Evolutionary conservation across 2,329 filamentous ascomycete genomes (phyloP).

Genomic region (Curvularia sp.): DNA sequence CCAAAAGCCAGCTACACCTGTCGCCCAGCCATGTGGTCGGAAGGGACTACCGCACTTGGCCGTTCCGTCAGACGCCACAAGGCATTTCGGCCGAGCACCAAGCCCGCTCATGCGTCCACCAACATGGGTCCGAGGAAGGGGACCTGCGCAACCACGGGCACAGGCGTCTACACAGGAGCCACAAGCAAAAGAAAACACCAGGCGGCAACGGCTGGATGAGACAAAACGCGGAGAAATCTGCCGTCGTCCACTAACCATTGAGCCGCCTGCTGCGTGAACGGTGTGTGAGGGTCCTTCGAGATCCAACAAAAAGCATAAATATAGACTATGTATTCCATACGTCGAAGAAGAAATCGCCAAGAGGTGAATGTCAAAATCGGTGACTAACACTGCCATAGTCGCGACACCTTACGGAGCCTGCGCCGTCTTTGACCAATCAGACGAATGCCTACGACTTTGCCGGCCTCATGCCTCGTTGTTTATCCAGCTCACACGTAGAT

Average conservation of each 20-base stretch:
- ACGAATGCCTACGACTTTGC: neutral
- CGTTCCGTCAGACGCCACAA: slow-evolving; percentile 1
- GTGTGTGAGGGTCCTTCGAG: slow-evolving; percentile 6
- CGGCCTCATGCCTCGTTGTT: neutral
- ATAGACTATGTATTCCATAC: too few relatives aligned
- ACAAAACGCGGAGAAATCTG: neutral
- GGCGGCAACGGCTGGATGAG: slow-evolving; percentile 1
- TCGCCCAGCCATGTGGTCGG: slow-evolving; percentile 1
- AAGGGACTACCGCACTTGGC: slow-evolving; percentile 1
- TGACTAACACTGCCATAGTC: neutral
- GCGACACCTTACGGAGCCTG: neutral
- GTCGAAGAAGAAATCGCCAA: neutral
- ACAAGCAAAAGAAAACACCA: neutral
- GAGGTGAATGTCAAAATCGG: neutral
- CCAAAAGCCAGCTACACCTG: neutral
- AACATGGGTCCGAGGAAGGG: slow-evolving; percentile 10
- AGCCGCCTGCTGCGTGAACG: slow-evolving; percentile 6
- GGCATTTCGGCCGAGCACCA: neutral
- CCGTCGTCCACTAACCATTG: slow-evolving; percentile 1
- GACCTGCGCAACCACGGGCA: neutral
- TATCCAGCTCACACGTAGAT: neutral
- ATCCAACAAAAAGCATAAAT: slow-evolving; percentile 4
- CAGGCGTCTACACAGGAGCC: neutral
- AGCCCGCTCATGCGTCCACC: slow-evolving; percentile 5
- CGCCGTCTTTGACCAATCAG: neutral